Conservation (phyloP, 1,284 basidiomycete species). For the Fomes fomentarius region DNA sequence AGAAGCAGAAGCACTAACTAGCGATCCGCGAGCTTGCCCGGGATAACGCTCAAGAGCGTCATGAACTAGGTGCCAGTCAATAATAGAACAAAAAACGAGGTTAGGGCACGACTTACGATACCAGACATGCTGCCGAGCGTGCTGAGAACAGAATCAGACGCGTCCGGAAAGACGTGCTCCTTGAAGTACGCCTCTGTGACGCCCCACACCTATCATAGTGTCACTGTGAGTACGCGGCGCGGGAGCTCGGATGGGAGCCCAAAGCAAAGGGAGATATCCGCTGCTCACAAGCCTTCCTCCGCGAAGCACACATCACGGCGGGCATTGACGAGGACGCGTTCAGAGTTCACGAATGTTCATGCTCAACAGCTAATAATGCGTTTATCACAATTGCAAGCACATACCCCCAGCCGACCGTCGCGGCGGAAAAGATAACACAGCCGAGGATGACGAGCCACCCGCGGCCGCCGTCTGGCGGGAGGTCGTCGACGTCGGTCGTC, state of each 20-base stretch:
- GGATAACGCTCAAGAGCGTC: slow-evolving; percentile 23
- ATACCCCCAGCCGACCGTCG: slow-evolving; percentile 28
- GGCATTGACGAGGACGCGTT: slow-evolving; percentile 11
- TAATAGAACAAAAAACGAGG: background rate
- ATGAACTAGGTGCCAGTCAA: slow-evolving; percentile 16
- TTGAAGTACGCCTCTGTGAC: slow-evolving; percentile 28
- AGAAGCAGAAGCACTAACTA: slow-evolving; percentile 20
- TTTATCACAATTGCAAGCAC: slow-evolving; percentile 12
- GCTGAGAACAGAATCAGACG: slow-evolving; percentile 23
- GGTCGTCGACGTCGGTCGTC: slow-evolving; percentile 12
- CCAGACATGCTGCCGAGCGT: slow-evolving; percentile 25
- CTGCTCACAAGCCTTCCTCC: slow-evolving; percentile 27
- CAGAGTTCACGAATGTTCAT: background rate
- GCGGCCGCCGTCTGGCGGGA: slow-evolving; percentile 28
- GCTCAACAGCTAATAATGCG: slow-evolving; percentile 9
- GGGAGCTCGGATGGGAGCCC: slow-evolving; percentile 1
- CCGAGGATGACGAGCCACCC: slow-evolving; percentile 29
- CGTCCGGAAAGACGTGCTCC: slow-evolving; percentile 24
- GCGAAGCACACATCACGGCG: slow-evolving; percentile 7
- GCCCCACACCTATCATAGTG: slow-evolving; percentile 23
- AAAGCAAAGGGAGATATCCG: slow-evolving; percentile 25
- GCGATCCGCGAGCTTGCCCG: slow-evolving; percentile 26
- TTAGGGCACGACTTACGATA: slow-evolving; percentile 13
- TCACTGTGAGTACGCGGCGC: slow-evolving; percentile 26
- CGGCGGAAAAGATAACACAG: slow-evolving; percentile 26